A percentile compares a stretch with the other conserved stretches of the same genome.
Conservation (phyloP, 108 stramenopile genomes). For the Cyclostephanos tholiformis region DNA sequence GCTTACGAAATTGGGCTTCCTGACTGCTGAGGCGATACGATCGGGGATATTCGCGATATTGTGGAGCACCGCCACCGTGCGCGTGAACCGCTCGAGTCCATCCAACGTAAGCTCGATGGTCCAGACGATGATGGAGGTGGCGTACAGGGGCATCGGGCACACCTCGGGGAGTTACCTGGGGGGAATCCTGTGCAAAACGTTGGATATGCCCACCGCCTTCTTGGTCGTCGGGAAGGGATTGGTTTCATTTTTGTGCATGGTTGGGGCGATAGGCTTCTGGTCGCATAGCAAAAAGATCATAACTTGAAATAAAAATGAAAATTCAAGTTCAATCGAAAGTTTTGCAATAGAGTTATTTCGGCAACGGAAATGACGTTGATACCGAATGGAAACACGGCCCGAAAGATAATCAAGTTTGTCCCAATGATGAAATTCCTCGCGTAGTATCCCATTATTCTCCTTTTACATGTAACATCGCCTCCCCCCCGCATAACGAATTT, state of each 20-base stretch:
- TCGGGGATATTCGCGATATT: slow-evolving; percentile 42
- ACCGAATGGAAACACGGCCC: too few relatives aligned
- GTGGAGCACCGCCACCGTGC: slow-evolving; percentile 46
- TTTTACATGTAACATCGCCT: too few relatives aligned
- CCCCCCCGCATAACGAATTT: too few relatives aligned
- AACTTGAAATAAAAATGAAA: background rate
- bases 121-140: slow-evolving; percentile 47
- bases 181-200: slow-evolving; percentile 30
- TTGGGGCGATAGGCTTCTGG: slow-evolving; percentile 25
- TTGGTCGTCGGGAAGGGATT: slow-evolving; percentile 31
- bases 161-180: slow-evolving; percentile 41
- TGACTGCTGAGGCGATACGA: slow-evolving; percentile 32
- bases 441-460: too few relatives aligned
- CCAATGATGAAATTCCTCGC: too few relatives aligned
- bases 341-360: too few relatives aligned
- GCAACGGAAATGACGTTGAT: too few relatives aligned
- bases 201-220: slow-evolving; percentile 27
- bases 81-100: slow-evolving; percentile 30
- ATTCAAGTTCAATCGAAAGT: too few relatives aligned
- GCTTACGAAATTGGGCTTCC: slow-evolving; percentile 38
- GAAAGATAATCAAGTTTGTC: too few relatives aligned
- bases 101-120: slow-evolving; percentile 31
- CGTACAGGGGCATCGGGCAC: slow-evolving; percentile 39
- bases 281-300: background rate
- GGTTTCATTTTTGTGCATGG: slow-evolving; percentile 29